Conservation (phyloP, 2,329 filamentous ascomycete genomes). For the Trichoderma atroviride region DNA sequence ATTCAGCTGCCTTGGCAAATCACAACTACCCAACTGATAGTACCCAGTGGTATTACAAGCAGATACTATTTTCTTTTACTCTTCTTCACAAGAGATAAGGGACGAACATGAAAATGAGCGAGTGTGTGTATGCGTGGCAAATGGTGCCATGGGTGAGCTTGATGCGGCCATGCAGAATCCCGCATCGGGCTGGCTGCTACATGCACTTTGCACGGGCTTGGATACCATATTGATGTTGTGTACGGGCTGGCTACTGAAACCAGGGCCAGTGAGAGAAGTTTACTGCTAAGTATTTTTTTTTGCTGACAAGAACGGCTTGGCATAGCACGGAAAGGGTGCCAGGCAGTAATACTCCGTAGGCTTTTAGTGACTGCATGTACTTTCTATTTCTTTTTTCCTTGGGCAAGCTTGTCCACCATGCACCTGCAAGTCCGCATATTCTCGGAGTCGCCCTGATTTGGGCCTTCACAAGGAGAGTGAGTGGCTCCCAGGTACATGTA, state of each 20-base stretch:
- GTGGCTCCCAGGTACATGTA: too few relatives aligned
- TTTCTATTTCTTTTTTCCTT: neutral
- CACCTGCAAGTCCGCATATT: neutral
- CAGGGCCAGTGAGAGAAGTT: too few relatives aligned
- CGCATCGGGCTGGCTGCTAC: neutral
- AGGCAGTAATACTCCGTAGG: neutral
- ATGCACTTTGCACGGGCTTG: neutral
- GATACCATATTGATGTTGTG: neutral
- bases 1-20: neutral
- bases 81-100: neutral
- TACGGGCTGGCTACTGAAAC: neutral
- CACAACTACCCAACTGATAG: neutral
- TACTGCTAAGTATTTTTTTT: too few relatives aligned
- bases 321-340: neutral
- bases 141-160: slow-evolving; percentile 10
- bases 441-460: neutral
- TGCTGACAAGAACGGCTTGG: neutral
- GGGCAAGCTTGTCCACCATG: neutral
- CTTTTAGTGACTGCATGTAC: neutral
- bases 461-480: neutral
- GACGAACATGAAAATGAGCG: neutral
- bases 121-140: slow-evolving; percentile 3
- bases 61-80: neutral
- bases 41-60: too few relatives aligned
- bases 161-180: slow-evolving; percentile 10